Conservation (phyloP, 331 rosid genomes). For the Stylosanthes scabra region DNA sequence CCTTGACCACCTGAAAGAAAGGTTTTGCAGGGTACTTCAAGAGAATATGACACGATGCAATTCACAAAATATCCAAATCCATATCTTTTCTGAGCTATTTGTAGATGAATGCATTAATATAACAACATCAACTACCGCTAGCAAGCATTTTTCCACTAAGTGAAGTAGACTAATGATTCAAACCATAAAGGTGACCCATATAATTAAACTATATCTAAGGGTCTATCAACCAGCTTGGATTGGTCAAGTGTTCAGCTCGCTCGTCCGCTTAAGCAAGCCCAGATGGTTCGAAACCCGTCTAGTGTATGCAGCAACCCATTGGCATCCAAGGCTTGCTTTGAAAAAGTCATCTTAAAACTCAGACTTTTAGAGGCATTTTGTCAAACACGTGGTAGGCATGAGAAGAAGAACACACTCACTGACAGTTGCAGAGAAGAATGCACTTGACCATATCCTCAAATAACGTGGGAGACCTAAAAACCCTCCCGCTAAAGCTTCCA, state of each 20-base stretch:
- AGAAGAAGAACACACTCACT: slow-evolving; percentile 34
- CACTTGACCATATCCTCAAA: slow-evolving; percentile 72
- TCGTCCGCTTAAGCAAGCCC: too few relatives aligned
- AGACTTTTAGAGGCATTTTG: background rate
- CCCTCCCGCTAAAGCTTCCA: slow-evolving; percentile 46
- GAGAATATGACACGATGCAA: background rate
- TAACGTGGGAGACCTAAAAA: slow-evolving; percentile 60
- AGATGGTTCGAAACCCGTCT: too few relatives aligned
- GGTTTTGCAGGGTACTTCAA: background rate
- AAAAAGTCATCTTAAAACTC: too few relatives aligned
- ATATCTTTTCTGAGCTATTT: background rate
- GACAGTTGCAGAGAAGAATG: slow-evolving; percentile 61
- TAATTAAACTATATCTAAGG: too few relatives aligned
- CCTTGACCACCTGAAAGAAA: slow-evolving; percentile 53
- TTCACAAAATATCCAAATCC: background rate
- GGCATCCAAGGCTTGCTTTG: too few relatives aligned
- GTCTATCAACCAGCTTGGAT: too few relatives aligned
- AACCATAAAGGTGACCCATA: background rate
- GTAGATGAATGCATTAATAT: background rate
- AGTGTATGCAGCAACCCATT: too few relatives aligned
- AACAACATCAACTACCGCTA: background rate
- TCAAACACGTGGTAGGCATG: slow-evolving; percentile 5
- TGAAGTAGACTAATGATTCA: background rate
- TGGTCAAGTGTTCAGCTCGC: too few relatives aligned
- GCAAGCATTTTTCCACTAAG: background rate